Conservation (phyloP, 371 early-diverging fungal species). For the Mortierella sp. region DNA sequence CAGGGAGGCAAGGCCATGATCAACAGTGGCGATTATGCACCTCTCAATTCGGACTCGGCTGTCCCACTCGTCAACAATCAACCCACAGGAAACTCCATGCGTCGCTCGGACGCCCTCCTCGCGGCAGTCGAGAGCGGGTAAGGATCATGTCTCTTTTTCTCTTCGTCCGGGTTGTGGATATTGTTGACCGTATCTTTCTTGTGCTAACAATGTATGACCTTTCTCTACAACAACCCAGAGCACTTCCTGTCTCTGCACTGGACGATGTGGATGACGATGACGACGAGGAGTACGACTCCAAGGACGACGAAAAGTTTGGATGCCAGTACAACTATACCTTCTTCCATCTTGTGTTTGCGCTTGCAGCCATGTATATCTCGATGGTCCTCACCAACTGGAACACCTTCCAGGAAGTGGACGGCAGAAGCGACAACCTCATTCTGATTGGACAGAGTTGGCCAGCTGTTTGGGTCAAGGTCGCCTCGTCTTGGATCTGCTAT, state of each 20-base stretch:
- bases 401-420: slow-evolving; percentile 52
- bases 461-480: slow-evolving; percentile 96
- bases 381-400: slow-evolving; percentile 95
- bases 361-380: slow-evolving; percentile 95
- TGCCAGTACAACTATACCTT: slow-evolving; percentile 94
- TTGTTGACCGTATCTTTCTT: not conserved
- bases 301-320: slow-evolving; percentile 90
- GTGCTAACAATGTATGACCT: not conserved
- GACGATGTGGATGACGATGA: slow-evolving; percentile 71
- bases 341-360: slow-evolving; percentile 94
- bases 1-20: slow-evolving; percentile 75
- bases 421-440: slow-evolving; percentile 64
- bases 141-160: not conserved
- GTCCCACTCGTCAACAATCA: slow-evolving; percentile 74
- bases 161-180: not conserved
- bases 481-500: slow-evolving; percentile 90
- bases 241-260: slow-evolving; percentile 78
- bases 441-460: slow-evolving; percentile 89
- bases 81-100: slow-evolving; percentile 57
- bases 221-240: slow-evolving; percentile 49
- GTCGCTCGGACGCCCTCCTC: slow-evolving; percentile 71
- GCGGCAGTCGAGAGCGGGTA: slow-evolving; percentile 83
- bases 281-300: slow-evolving; percentile 62
- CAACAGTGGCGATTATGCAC: slow-evolving; percentile 68
- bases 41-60: slow-evolving; percentile 67